A percentile compares a stretch with the other conserved stretches of the same genome.
phyloP scores from a whole-genome alignment of 768 basidiomycete species.

The Lentinula boryana region DNA sequence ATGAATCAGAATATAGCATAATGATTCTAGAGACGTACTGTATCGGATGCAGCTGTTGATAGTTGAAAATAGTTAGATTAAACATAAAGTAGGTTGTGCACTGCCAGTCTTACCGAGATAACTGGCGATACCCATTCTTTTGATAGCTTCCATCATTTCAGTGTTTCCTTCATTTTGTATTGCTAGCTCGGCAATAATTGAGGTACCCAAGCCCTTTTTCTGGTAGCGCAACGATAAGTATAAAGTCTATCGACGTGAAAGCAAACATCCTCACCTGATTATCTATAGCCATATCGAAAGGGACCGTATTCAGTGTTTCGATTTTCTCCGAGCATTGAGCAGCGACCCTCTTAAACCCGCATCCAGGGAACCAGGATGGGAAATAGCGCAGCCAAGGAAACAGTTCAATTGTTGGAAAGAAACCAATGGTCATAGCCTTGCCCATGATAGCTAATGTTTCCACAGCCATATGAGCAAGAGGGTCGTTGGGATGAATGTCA shows the following conservation, averaged over 20 bases:
- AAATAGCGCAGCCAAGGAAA: background rate
- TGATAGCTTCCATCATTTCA: background rate
- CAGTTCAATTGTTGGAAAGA: background rate
- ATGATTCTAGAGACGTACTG: background rate
- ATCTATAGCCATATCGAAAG: background rate
- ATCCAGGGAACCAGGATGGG: conserved; percentile 5
- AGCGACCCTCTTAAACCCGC: background rate
- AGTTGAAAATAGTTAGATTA: background rate
- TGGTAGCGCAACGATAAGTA: background rate
- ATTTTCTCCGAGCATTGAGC: background rate
- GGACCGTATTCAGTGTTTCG: background rate
- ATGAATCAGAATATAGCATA: background rate
- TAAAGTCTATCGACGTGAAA: background rate
- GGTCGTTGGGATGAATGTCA: background rate
- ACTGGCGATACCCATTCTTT: background rate
- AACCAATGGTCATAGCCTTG: background rate
- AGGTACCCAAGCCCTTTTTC: background rate
- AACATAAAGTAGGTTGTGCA: background rate
- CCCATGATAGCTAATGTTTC: background rate
- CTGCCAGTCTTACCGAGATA: background rate
- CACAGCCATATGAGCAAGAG: background rate
- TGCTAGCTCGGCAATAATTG: background rate
- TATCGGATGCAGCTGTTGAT: background rate
- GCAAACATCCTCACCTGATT: background rate
- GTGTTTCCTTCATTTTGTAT: background rate